These are phyloP conservation scores for Dalbergia cultrata DNA, from an alignment of 306 rosid species.

Conservation along the genomic window DNA sequence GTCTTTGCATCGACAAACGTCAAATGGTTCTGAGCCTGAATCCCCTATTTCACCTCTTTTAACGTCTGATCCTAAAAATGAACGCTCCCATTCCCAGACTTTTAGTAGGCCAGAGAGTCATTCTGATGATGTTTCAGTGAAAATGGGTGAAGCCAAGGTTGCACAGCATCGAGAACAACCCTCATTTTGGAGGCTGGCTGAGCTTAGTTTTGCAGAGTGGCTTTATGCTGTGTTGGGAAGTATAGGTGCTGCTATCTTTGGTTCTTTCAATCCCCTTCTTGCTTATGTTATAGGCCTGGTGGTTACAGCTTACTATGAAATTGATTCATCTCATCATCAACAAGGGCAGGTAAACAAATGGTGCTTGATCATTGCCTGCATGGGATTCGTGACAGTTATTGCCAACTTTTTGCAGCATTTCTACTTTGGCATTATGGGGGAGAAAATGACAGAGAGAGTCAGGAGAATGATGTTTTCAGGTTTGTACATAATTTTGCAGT, in stretches of 20 bases:
- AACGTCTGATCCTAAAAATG: conserved; percentile 96
- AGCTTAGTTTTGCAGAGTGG: conserved; percentile 98
- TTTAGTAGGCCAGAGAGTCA: conserved; percentile 94
- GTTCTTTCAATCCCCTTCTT: conserved; percentile 98
- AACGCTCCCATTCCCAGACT: conserved; percentile 98
- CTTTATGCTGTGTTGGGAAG: conserved; percentile 98
- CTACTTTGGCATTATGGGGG: conserved; percentile 99
- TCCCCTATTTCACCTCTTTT: conserved; percentile 97
- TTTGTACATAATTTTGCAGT: conserved; percentile 44
- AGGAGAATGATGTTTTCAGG: conserved; percentile 99
- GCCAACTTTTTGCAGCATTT: conserved; percentile 99
- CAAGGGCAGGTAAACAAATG: conserved; percentile 77
- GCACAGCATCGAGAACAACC: conserved; percentile 71
- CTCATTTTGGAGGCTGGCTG: conserved; percentile 94
- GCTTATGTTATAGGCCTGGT: conserved; percentile 94
- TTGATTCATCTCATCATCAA: conserved; percentile 51
- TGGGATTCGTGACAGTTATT: conserved; percentile 95
- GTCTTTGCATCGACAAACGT: conserved; percentile 67
- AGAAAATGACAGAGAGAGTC: conserved; percentile 99
- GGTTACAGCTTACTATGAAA: conserved; percentile 80
- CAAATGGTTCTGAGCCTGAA: conserved; percentile 96
- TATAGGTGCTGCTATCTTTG: conserved; percentile 97
- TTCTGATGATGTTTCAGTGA: conserved; percentile 73
- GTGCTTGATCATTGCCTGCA: conserved; percentile 98
- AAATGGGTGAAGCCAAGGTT: conserved; percentile 60